Base-by-base conservation (phyloP, 108 stramenopile species). In the Conticribra guillardii region DNA sequence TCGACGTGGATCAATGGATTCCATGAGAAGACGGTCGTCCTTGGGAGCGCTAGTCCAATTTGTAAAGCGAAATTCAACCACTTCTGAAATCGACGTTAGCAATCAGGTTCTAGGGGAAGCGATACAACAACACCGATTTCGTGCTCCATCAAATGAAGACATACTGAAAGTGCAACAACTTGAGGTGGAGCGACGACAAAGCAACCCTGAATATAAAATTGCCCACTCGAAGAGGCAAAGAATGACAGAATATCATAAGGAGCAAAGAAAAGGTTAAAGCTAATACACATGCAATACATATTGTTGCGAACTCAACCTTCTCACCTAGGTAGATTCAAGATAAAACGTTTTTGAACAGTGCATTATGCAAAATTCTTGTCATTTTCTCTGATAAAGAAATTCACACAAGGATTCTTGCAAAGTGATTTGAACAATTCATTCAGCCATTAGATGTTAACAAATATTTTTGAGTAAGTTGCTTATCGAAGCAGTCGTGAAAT, bases 191-290 rank as follows among this genome's bases (percentile, higher is more conserved):
- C 37, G 53, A 41, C 41, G 66, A 18, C 55, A 57, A 21, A 52
- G 69, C 19, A 37, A 73, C 19, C 33, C 71, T 3, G 64, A 55
- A 15, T 66, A 46, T 45, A 28, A 55, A 26, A 4, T 32, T 27
- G 71, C 71, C 15, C 28, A 58, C 21, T 49, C 37, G 3, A 73
- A 73, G 67, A 67, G 71, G 54, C 34, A 44, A 55, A 67, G 64
- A 67, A 73, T 73, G 71, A 44, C 27, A 0, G 54, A 73, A 5
- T 73, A 73, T 26, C 19, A 66, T 30, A 55, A 50, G 28, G 37
- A 5, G 5, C 5, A 11, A 41, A 41, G 37, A 11, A 41, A 11
- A 5, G 37, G 37, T 41, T 41, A n/a, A n/a, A n/a, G n/a, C n/a
- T n/a, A n/a, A n/a, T n/a, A n/a, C n/a, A n/a, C n/a, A n/a, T n/a